A percentile compares a stretch with the other conserved stretches of the same genome.
phyloP scores from a whole-genome alignment of 2,329 filamentous ascomycete species.

The Aureobasidium vineae region DNA sequence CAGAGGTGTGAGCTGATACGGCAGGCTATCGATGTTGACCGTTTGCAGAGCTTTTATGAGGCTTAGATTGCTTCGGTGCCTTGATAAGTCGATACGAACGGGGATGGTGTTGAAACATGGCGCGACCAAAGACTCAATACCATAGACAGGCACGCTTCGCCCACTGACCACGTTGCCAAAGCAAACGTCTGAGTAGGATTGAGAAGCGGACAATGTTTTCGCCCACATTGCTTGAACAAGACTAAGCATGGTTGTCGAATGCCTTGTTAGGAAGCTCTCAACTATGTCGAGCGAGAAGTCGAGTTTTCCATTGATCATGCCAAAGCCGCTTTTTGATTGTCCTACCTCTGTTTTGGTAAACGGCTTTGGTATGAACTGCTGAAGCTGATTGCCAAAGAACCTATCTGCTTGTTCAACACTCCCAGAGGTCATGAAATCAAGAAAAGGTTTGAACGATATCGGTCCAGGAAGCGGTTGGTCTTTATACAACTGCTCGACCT shows the following conservation, averaged over 20 bases:
- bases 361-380: conserved; percentile 49
- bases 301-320: conserved; percentile 18
- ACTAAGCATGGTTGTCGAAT: conserved; percentile 61
- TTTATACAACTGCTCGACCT: conserved; percentile 62
- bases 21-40: conserved; percentile 60
- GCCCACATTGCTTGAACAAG: conserved; percentile 73
- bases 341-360: conserved; percentile 36
- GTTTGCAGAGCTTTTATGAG: conserved; percentile 61
- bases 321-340: not conserved
- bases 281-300: conserved; percentile 47
- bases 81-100: conserved; percentile 57
- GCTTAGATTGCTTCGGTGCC: conserved; percentile 52
- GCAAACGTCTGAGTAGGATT: conserved; percentile 64
- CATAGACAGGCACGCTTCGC: conserved; percentile 63
- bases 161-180: conserved; percentile 87
- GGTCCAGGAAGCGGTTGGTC: conserved; percentile 50
- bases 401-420: conserved; percentile 51
- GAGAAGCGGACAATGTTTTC: conserved; percentile 58
- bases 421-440: conserved; percentile 57
- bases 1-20: conserved; percentile 72
- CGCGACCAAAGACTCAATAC: conserved; percentile 70
- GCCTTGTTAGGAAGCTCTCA: conserved; percentile 50
- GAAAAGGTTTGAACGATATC: conserved; percentile 61
- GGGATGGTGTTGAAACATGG: conserved; percentile 93
- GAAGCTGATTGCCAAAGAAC: conserved; percentile 66